These are phyloP conservation scores for Citrus trifoliata DNA, from an alignment of 345 rosid species.

Conservation along the genomic window DNA sequence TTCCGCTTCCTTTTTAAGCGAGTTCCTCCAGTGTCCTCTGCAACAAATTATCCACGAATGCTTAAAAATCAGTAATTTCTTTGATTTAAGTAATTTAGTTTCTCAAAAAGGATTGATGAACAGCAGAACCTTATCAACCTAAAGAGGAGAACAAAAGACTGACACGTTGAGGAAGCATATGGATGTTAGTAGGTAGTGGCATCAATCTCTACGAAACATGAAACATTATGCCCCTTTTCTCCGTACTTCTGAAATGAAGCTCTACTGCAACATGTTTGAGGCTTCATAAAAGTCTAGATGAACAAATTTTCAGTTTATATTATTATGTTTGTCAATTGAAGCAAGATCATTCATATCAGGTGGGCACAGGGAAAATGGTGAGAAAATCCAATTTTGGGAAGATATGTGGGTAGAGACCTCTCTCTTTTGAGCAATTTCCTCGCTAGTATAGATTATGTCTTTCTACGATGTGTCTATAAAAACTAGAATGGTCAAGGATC, in stretches of 20 bases:
- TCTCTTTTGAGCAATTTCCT: too few relatives aligned
- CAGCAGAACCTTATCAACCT: neutral
- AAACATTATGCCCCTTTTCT: neutral
- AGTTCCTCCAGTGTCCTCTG: conserved; percentile 79
- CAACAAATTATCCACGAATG: conserved; percentile 24
- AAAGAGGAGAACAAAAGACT: neutral
- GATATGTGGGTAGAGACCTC: too few relatives aligned
- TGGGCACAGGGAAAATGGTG: too few relatives aligned
- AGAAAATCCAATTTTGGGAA: too few relatives aligned
- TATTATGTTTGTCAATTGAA: neutral
- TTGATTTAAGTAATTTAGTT: neutral
- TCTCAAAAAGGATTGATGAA: neutral
- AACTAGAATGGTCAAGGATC: too few relatives aligned
- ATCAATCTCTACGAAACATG: neutral
- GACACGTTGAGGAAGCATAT: neutral
- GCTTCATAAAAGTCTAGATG: neutral
- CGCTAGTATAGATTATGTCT: too few relatives aligned
- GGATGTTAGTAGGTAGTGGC: neutral
- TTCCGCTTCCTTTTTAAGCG: conserved; percentile 71
- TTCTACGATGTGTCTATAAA: too few relatives aligned
- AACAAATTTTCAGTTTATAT: neutral
- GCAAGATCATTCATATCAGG: neutral
- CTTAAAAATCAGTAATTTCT: conserved; percentile 1
- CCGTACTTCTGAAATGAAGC: neutral
- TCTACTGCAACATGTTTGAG: neutral